These are phyloP conservation scores for Wickerhamomyces ciferrii DNA, from an alignment of 805 yeast genomes.

Conservation along the genomic window DNA sequence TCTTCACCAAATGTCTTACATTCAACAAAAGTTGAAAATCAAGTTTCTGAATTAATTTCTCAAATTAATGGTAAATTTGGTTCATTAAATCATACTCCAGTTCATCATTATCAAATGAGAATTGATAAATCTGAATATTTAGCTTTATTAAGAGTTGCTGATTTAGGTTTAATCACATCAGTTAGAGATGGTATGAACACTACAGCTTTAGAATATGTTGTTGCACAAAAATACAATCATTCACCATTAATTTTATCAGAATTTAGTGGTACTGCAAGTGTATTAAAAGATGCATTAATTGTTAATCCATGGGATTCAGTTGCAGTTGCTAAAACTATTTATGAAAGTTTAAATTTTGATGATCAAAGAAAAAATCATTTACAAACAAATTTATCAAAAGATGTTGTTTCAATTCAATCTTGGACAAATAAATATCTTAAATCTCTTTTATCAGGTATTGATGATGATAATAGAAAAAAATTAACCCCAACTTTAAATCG, in stretches of 20 bases:
- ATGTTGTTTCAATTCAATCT: constrained; percentile 70
- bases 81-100: constrained; percentile 75
- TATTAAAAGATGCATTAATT: constrained; percentile 64
- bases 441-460: constrained; percentile 37
- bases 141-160: constrained; percentile 85
- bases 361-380: constrained; percentile 36
- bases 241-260: constrained; percentile 86
- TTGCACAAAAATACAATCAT: constrained; percentile 70
- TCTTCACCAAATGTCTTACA: constrained; percentile 59
- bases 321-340: constrained; percentile 82
- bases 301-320: constrained; percentile 98
- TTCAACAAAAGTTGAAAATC: constrained; percentile 63
- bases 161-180: constrained; percentile 82
- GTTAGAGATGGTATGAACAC: constrained; percentile 97
- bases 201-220: constrained; percentile 86
- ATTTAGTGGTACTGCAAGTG: constrained; percentile 83
- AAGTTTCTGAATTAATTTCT: constrained; percentile 77
- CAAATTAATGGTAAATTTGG: constrained; percentile 86
- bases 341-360: constrained; percentile 58
- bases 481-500: constrained; percentile 81
- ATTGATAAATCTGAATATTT: constrained; percentile 84
- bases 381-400: constrained; percentile 51
- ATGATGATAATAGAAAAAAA: constrained; percentile 34
- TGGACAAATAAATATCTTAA: constrained; percentile 70
- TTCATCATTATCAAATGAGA: constrained; percentile 88